Conservation (phyloP, 768 basidiomycete species). For the Pleurotus eryngii region DNA sequence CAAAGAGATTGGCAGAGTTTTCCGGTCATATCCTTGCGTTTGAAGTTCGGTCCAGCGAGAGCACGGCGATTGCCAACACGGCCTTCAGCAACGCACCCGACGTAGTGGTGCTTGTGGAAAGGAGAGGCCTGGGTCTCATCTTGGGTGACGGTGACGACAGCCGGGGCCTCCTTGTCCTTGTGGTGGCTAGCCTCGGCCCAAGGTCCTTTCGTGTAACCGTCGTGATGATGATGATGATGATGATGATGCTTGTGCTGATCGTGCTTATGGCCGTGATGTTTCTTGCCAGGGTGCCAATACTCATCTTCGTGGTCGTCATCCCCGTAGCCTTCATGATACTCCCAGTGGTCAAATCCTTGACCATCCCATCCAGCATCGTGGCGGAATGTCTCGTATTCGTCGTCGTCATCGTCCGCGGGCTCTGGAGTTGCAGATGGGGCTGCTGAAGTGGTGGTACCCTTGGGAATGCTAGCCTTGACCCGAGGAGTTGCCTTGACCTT, state of each 20-base stretch:
- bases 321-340: slow-evolving; percentile 7
- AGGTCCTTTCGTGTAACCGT: not conserved
- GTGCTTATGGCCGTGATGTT: not conserved
- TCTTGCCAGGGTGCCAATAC: not conserved
- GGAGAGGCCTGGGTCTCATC: not conserved
- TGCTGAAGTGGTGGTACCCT: not conserved
- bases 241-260: not conserved
- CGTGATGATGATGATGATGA: slow-evolving; percentile 1
- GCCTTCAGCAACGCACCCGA: slow-evolving; percentile 4
- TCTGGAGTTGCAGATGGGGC: not conserved
- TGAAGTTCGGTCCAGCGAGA: slow-evolving; percentile 1
- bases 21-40: slow-evolving; percentile 4
- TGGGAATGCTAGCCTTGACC: no score
- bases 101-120: not conserved
- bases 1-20: slow-evolving; percentile 4
- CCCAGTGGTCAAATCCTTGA: slow-evolving; percentile 2
- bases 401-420: not conserved
- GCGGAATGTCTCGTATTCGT: slow-evolving; percentile 4
- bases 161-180: not conserved
- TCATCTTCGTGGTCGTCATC: not conserved
- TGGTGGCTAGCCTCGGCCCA: not conserved
- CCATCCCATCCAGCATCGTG: slow-evolving; percentile 6
- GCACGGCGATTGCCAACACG: not conserved
- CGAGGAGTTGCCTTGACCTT: no score
- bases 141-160: not conserved